A percentile compares a stretch with the other conserved stretches of the same genome.
These are phyloP conservation scores for Corynespora cassiicola DNA, from an alignment of 2,329 filamentous ascomycete genomes.

Conservation along the genomic window DNA sequence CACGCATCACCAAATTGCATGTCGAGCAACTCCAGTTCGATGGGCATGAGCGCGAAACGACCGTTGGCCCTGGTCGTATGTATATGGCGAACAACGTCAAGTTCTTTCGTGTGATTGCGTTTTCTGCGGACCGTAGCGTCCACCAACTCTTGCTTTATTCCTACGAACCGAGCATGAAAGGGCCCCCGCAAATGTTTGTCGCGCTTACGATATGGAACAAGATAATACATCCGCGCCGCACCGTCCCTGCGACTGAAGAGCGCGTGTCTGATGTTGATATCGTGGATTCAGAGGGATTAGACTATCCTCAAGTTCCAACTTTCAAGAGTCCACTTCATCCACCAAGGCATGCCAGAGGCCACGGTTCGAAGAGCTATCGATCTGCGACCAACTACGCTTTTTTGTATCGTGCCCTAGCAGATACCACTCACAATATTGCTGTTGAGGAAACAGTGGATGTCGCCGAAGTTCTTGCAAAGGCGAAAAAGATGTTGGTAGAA, in stretches of 20 bases:
- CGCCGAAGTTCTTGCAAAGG: constrained; percentile 13
- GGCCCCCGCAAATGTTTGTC: constrained; percentile 8
- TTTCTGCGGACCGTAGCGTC: constrained; percentile 31
- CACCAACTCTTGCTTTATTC: constrained; percentile 28
- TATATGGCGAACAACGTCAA: constrained; percentile 22
- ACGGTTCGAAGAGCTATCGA: neutral
- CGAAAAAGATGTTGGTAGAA: constrained; percentile 19
- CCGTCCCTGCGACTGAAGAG: constrained; percentile 2
- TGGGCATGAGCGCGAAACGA: neutral
- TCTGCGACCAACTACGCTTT: constrained; percentile 12
- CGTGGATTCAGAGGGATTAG: constrained; percentile 32
- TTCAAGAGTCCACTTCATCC: constrained; percentile 13
- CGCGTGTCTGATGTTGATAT: constrained; percentile 32
- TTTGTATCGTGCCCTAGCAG: constrained; percentile 21
- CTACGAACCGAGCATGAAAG: constrained; percentile 5
- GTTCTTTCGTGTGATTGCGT: constrained; percentile 35
- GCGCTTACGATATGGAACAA: constrained; percentile 26
- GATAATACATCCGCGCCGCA: constrained; percentile 9
- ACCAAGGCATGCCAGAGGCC: constrained; percentile 4
- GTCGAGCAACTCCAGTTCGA: constrained; percentile 26
- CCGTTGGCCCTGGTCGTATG: constrained; percentile 10
- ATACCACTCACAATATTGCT: constrained; percentile 2
- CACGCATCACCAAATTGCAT: constrained; percentile 20
- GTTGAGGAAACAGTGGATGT: constrained; percentile 14
- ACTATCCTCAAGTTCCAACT: constrained; percentile 11